Base-by-base conservation (phyloP, 2,329 filamentous ascomycete species). In the Elsinoe fawcettii region DNA sequence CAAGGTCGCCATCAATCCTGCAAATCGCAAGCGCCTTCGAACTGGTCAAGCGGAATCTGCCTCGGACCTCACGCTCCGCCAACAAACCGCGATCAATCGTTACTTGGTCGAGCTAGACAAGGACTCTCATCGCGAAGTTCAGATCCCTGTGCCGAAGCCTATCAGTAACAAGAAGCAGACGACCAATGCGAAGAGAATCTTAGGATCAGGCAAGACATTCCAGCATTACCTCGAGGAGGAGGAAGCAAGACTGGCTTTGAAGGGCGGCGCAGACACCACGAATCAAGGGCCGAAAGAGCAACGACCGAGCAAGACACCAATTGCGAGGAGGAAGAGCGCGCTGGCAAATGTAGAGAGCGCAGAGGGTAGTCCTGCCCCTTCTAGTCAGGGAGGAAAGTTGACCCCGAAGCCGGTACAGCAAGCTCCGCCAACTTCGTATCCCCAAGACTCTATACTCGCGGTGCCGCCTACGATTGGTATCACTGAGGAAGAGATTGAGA, bases 191-290 rank as follows among this genome's bases (percentile, higher is more conserved):
- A 82, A 88, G 64, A 86, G 85, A 72, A 90, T 93, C 61, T 75
- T 93, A 57, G 83, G 85, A 63, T 89, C 85, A 23, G 86, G 90
- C 67, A 90, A 92, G 74, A 90, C 87, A 2, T 92, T 92, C 70
- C 82, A 83, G 61, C 90, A 93, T 72, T 85, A 92, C 69, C 78
- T 92, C 47, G 86, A 88, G 63, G 88, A 93, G 69, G 89, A 86
- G 69, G 79, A 87, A 63, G 88, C 88, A 7, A 74, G 83, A 64
- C 64, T 71, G 58, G 64, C 75, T 16, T 55, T 66, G 47, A 70
- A 67, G 59, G 32, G 47, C 36, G 39, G 32, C 5, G 41, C 49
- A n/a, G 47, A 43, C 7, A 51, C 46, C 3, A 46, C 53, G 12
- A 32, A 43, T 3, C 49, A 39, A 1, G 55, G 57, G 12, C 43